These are phyloP conservation scores for Cynanchum wilfordii DNA, from an alignment of 257 asterid genomes.

Conservation along the genomic window DNA sequence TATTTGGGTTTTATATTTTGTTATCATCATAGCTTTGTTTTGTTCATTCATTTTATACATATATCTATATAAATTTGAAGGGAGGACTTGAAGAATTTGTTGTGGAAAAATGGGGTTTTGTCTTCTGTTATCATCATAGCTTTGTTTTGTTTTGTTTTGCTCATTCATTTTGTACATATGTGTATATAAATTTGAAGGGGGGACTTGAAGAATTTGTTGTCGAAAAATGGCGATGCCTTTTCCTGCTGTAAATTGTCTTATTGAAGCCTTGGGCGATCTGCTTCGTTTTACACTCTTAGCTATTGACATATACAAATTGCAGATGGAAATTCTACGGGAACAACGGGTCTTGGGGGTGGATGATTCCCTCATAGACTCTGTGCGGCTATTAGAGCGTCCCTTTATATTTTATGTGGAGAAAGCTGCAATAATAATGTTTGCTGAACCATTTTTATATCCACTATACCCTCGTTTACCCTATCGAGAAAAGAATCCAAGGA, in stretches of 20 bases:
- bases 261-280: not conserved
- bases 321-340: not conserved
- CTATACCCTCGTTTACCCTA: not conserved
- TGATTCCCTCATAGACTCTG: not conserved
- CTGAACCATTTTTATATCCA: too few relatives aligned
- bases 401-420: not conserved
- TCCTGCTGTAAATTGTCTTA: not conserved
- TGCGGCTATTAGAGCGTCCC: not conserved
- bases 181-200: too few relatives aligned
- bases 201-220: not conserved
- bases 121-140: too few relatives aligned
- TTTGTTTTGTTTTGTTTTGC: too few relatives aligned
- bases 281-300: not conserved
- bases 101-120: too few relatives aligned
- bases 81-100: too few relatives aligned
- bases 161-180: too few relatives aligned
- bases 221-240: not conserved
- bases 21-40: too few relatives aligned
- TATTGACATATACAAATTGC: not conserved
- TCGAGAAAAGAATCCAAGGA: not conserved
- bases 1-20: too few relatives aligned
- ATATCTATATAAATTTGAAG: too few relatives aligned
- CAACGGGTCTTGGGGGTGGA: not conserved
- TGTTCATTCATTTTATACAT: too few relatives aligned
- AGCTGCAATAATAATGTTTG: not conserved